These are phyloP conservation scores for Boletus sp. DNA, from an alignment of 1,284 basidiomycete species.

Conservation along the genomic window DNA sequence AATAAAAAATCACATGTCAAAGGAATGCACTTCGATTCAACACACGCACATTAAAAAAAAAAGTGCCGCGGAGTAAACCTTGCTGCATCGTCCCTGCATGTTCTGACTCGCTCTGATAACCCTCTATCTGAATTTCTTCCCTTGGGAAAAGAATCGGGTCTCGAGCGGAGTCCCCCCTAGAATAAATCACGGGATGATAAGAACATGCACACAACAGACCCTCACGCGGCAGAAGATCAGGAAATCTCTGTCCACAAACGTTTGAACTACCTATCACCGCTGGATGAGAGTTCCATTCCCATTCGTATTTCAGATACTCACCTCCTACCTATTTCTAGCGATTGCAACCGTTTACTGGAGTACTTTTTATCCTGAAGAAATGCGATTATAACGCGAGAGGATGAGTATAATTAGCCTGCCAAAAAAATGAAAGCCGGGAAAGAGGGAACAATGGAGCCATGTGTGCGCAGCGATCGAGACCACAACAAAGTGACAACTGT, in stretches of 20 bases:
- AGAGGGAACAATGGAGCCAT: conserved; percentile 2
- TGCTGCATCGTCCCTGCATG: not conserved
- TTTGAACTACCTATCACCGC: conserved; percentile 7
- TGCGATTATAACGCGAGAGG: not conserved
- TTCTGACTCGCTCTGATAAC: not conserved
- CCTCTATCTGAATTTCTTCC: not conserved
- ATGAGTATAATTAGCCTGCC: conserved; percentile 16
- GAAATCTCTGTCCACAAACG: not conserved
- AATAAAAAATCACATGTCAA: not conserved
- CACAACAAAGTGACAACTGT: conserved; percentile 3
- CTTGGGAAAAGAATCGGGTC: not conserved
- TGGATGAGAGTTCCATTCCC: conserved; percentile 12
- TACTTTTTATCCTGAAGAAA: not conserved
- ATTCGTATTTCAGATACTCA: conserved; percentile 2
- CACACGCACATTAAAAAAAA: not conserved
- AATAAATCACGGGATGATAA: conserved; percentile 4
- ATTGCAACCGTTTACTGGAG: conserved; percentile 2
- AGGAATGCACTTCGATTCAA: not conserved
- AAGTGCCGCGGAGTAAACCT: not conserved
- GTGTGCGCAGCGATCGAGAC: conserved; percentile 8
- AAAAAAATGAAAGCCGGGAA: not conserved
- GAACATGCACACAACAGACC: not conserved
- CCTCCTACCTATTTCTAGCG: conserved; percentile 12
- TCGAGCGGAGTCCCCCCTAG: not conserved
- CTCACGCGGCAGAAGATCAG: conserved; percentile 16